These are phyloP conservation scores for Vicia faba DNA, from an alignment of 306 rosid species.

Conservation along the genomic window DNA sequence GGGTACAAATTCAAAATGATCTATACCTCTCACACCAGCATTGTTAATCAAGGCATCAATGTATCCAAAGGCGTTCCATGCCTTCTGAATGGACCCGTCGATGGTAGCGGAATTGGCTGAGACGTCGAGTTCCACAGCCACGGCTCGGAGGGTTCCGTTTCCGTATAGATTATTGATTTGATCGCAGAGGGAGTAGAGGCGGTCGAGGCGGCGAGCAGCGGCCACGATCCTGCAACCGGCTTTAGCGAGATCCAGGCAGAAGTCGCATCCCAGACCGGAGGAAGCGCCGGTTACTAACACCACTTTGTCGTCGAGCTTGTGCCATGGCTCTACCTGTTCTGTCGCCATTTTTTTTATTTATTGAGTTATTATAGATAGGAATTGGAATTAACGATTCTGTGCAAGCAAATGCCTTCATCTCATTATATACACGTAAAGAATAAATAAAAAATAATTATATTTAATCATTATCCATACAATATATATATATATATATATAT, in stretches of 20 bases:
- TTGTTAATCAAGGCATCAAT: conserved; percentile 71
- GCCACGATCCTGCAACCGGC: conserved; percentile 73
- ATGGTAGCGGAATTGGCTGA: conserved; percentile 56
- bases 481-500: no score
- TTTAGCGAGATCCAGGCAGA: conserved; percentile 72
- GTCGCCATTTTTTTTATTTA: background rate
- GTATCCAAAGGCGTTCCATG: conserved; percentile 79
- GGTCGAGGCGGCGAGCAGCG: conserved; percentile 76
- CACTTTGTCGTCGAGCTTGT: conserved; percentile 56
- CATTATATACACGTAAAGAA: no score
- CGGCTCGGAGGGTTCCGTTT: conserved; percentile 40
- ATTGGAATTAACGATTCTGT: background rate
- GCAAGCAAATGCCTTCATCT: background rate
- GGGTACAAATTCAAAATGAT: background rate
- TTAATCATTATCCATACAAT: no score
- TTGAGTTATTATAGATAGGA: background rate
- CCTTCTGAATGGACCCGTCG: conserved; percentile 57
- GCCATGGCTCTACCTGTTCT: conserved; percentile 59
- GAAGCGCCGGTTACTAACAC: conserved; percentile 89
- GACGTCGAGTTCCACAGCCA: conserved; percentile 74
- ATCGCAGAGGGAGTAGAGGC: conserved; percentile 62
- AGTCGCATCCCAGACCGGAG: conserved; percentile 70
- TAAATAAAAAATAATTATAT: no score
- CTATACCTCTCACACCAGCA: conserved; percentile 76
- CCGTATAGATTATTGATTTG: conserved; percentile 51